Conservation (phyloP, 2,329 filamentous ascomycete species). For the Fusarium torreyae region DNA sequence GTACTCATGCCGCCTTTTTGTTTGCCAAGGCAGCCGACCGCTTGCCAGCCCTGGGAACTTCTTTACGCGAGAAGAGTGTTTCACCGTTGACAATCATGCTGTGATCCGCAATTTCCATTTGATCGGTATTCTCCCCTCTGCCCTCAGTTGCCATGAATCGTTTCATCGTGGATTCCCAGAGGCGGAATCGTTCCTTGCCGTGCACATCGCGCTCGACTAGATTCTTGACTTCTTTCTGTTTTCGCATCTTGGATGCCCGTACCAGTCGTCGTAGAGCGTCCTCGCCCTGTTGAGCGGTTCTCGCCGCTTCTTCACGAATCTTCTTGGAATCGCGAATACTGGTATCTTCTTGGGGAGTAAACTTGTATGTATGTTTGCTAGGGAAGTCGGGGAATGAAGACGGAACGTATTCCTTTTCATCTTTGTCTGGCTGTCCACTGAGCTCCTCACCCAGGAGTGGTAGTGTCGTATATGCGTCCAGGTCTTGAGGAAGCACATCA, state of each 20-base stretch:
- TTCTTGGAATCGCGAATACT: slow-evolving; percentile 67
- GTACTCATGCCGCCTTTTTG: slow-evolving; percentile 43
- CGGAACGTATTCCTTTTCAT: slow-evolving; percentile 70
- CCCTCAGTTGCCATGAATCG: slow-evolving; percentile 62
- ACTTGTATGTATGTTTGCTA: slow-evolving; percentile 75
- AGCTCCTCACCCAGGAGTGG: slow-evolving; percentile 68
- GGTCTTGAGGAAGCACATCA: slow-evolving; percentile 57
- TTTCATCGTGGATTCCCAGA: slow-evolving; percentile 75
- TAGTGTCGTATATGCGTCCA: slow-evolving; percentile 59
- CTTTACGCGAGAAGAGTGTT: slow-evolving; percentile 66
- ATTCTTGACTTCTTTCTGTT: slow-evolving; percentile 74
- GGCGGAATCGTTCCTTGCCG: slow-evolving; percentile 69
- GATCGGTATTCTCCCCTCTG: slow-evolving; percentile 54
- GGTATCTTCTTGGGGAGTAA: slow-evolving; percentile 68
- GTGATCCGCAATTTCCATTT: slow-evolving; percentile 71
- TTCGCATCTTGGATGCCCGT: slow-evolving; percentile 74
- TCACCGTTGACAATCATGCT: slow-evolving; percentile 77
- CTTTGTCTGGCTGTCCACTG: slow-evolving; percentile 71
- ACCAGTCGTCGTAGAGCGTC: slow-evolving; percentile 72
- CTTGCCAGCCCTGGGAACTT: slow-evolving; percentile 65
- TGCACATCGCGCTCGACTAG: slow-evolving; percentile 67
- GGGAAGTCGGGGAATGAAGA: slow-evolving; percentile 73
- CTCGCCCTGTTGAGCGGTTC: slow-evolving; percentile 73
- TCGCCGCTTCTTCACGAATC: slow-evolving; percentile 72
- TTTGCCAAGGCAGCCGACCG: slow-evolving; percentile 52